A percentile compares a stretch with the other conserved stretches of the same genome.
Conservation (phyloP, 2,329 filamentous ascomycete genomes). For the Nigrospora sphaerica region DNA sequence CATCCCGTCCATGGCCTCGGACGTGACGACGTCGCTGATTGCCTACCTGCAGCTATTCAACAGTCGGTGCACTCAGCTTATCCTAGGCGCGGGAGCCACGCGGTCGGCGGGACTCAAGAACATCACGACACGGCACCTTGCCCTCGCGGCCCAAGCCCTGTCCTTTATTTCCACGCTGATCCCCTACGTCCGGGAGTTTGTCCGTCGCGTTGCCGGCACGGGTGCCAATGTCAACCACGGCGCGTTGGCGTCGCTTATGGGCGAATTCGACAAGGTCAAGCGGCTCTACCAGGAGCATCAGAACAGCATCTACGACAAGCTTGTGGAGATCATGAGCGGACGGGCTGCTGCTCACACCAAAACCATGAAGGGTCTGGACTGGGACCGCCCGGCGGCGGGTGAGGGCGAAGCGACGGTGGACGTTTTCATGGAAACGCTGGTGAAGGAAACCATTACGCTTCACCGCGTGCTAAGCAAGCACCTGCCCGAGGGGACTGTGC, state of each 20-base stretch:
- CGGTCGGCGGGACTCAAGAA: constrained; percentile 85
- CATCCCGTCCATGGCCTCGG: constrained; percentile 82
- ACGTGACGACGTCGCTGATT: constrained; percentile 72
- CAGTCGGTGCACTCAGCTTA: constrained; percentile 90
- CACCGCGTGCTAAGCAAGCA: constrained; percentile 80
- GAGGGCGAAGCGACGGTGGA: constrained; percentile 41
- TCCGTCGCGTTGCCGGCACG: constrained; percentile 64
- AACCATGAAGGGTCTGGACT: constrained; percentile 67
- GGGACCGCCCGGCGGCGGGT: constrained; percentile 45
- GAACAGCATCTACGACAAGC: constrained; percentile 82
- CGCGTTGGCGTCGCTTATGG: constrained; percentile 54
- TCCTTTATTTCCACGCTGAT: constrained; percentile 82
- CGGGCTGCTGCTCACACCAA: constrained; percentile 68
- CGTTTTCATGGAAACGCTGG: constrained; percentile 78
- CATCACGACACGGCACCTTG: constrained; percentile 92
- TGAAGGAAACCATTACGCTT: constrained; percentile 78
- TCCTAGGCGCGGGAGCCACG: constrained; percentile 89
- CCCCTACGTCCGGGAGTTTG: constrained; percentile 85
- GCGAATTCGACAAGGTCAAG: constrained; percentile 83
- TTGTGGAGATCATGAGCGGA: constrained; percentile 85
- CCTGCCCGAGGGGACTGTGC: constrained; percentile 67
- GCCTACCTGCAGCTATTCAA: constrained; percentile 92
- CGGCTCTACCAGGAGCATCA: constrained; percentile 84
- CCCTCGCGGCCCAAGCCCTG: constrained; percentile 81
- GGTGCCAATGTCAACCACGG: constrained; percentile 31